Evolutionary conservation across 495 filamentous ascomycete genomes (phyloP).

Genomic region (Penicillium fimorum): DNA sequence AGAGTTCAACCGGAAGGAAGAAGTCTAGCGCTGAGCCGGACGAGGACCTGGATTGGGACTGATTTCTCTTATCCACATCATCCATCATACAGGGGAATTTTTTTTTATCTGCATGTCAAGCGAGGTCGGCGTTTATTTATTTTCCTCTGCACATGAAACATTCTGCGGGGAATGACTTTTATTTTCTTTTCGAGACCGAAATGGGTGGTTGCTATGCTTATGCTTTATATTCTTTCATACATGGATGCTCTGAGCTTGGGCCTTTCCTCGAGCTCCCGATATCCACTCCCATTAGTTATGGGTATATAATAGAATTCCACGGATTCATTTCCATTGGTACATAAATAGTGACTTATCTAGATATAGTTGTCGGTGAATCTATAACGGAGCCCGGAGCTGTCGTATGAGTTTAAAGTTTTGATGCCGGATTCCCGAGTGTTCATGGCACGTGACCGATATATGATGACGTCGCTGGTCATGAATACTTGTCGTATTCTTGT

Average conservation of each 20-base stretch:
- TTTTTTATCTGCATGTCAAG: conserved; percentile 36
- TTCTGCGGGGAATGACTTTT: conserved; percentile 7
- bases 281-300: conserved; percentile 9
- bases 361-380: conserved; percentile 10
- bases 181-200: conserved; percentile 10
- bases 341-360: not conserved
- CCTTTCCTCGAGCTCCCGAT: conserved; percentile 2
- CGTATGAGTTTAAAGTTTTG: conserved; percentile 6
- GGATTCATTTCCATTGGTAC: conserved; percentile 2
- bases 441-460: conserved; percentile 18
- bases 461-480: conserved; percentile 22
- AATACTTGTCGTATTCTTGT: not conserved
- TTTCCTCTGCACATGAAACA: conserved; percentile 2
- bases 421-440: conserved; percentile 20
- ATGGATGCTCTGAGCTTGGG: conserved; percentile 15
- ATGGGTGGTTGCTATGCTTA: conserved; percentile 13
- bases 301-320: conserved; percentile 29
- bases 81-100: conserved; percentile 2
- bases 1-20: conserved; percentile 38
- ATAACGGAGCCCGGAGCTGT: not conserved
- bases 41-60: conserved; percentile 32
- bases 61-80: conserved; percentile 7
- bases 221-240: conserved; percentile 4
- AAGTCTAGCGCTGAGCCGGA: conserved; percentile 39
- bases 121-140: conserved; percentile 32